Evolutionary conservation across 2,329 filamentous ascomycete species (phyloP).

Genomic region (Ceratocystis harringtonii): DNA sequence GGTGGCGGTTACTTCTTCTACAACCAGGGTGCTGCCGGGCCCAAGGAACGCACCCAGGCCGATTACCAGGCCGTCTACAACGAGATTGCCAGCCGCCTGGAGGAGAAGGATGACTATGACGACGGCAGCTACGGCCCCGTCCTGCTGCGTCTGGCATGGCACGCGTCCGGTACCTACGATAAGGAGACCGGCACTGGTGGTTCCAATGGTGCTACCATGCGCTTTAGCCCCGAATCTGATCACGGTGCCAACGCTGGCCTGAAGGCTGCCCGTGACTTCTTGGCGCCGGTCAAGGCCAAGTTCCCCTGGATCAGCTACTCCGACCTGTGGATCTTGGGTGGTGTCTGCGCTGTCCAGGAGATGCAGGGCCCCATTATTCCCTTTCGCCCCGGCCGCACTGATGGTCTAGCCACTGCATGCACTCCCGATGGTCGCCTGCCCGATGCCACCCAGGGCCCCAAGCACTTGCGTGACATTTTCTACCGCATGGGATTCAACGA

Average conservation of each 20-base stretch:
- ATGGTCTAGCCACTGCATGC: slow-evolving; percentile 68
- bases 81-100: slow-evolving; percentile 60
- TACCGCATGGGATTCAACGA: slow-evolving; percentile 96
- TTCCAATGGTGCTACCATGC: slow-evolving; percentile 94
- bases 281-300: slow-evolving; percentile 74
- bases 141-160: slow-evolving; percentile 81
- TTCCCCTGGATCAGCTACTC: slow-evolving; percentile 96
- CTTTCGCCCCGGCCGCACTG: slow-evolving; percentile 72
- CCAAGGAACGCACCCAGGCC: slow-evolving; percentile 55
- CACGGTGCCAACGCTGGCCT: slow-evolving; percentile 93
- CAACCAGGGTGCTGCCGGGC: slow-evolving; percentile 37
- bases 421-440: slow-evolving; percentile 82
- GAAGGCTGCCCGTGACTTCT: slow-evolving; percentile 73
- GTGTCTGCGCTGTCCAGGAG: slow-evolving; percentile 79
- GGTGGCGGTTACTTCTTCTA: slow-evolving; percentile 55
- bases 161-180: slow-evolving; percentile 84
- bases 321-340: slow-evolving; percentile 88
- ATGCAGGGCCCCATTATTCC: slow-evolving; percentile 81
- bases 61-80: slow-evolving; percentile 97
- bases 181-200: slow-evolving; percentile 77
- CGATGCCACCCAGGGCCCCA: slow-evolving; percentile 61
- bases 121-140: slow-evolving; percentile 94
- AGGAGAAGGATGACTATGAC: slow-evolving; percentile 89
- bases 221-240: slow-evolving; percentile 73
- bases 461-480: slow-evolving; percentile 85